Base-by-base conservation (phyloP, 495 filamentous ascomycete genomes). In the Aspergillus diversus region DNA sequence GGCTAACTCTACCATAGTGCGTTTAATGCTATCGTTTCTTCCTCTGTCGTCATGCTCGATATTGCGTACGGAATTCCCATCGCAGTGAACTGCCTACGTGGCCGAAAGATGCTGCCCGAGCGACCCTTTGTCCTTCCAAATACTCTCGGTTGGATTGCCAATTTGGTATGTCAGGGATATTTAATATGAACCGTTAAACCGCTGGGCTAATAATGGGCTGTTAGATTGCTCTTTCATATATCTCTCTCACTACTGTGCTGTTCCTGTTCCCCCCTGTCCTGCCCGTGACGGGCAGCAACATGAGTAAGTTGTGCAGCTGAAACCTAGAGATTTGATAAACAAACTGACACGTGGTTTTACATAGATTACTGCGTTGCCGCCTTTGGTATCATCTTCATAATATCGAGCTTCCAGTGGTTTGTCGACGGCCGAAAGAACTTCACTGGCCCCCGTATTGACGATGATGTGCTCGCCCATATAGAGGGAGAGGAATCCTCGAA, bases 11-110 rank as follows among this genome's bases (percentile, higher is more conserved):
- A 7, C 9, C 2, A 7, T n/a, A 79, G 78, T 58, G 81, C 80
- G 3, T 81, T 82, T 66, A 82, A 81, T 51, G 89, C 90, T 15
- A 91, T 92, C 64, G 80, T 89, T 17, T 89, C 89, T 0, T 83
- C 88, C 0, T 88, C 86, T 0, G 89, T 92, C 0, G 89, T 93
- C 34, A 79, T 89, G 5, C 82, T 92, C 2, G 87, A 87, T 27
- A 73, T 93, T 12, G 85, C 87, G 15, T 92, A 93, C 67, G 90
- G 82, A 8, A 90, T 92, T 37, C 90, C 90, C 0, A 84, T 90
- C 47, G 71, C 82, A 1, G 86, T 92, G 59, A 89, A 92, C 68
- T 83, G 84, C 53, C 60, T 89, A 1, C 84, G 84, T 4, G 88
- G 89, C 9, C 80, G 90, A 7, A 84, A 74, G 55, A 90, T 83